Evolutionary conservation across 2,329 filamentous ascomycete species (phyloP), one percentile per base, ranked within the genome.

Genomic region (Didymella pinodella): DNA sequence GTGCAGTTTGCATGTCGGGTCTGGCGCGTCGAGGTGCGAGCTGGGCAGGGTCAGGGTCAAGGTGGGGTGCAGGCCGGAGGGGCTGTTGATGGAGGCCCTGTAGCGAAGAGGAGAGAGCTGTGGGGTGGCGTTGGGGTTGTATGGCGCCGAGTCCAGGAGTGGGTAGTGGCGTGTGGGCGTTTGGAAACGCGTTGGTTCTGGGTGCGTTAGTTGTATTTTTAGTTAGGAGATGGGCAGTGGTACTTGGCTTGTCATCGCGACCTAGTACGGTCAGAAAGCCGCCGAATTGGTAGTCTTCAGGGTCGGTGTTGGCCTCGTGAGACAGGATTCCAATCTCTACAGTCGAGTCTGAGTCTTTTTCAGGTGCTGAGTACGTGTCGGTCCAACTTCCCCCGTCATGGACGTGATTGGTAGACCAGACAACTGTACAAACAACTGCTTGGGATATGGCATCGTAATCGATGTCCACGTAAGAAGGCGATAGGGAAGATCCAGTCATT

Each of bases 291-390:
- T 97, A 78, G 65, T 97, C 91, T 74, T 93, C 86, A 0, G 86
- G 80, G 58, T 92, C 87, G 14, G 86, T 81, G 14, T 88, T 83
- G 4, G 81, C 79, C 65, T 93, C 88, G 11, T 84, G 81, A 6
- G 86, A 86, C 57, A 98, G 80, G 41, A 97, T 84, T 16, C 94
- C 94, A 20, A 97, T 86, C 74, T 98, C 94, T 5, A 92, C 84
- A 47, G 89, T 85, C 47, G 87, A 82, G 1, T 78, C 66, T 64
- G 87, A 82, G 1, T 78, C 66, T 64, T 45, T 65, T 59, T 31
- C 58, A 22, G 57, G 69, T 51, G 48, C 73, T 12, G 68, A 57
- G 26, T 83, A 77, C 3, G 71, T 70, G 49, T 85, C 82, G 20
- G 75, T 79, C 85, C 84, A 86, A 7, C 74, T 74, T 8, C 63